Conservation (phyloP, 345 rosid genomes). For the Arabidopsis thaliana region TAIR10.1 NC_003076.8:25295501-25296000, state of each 20-base stretch:
- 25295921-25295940: conserved; percentile 5
- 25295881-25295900: conserved; percentile 71
- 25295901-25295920: conserved; percentile 26
- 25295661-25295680: conserved; percentile 5
- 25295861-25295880: conserved; percentile 70
- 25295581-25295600: conserved; percentile 69
- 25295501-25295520: conserved; percentile 74
- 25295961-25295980: conserved; percentile 6
- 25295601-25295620: conserved; percentile 79
- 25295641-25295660: conserved; percentile 66
- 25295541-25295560: conserved; percentile 82
- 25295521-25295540: conserved; percentile 69
- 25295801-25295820: conserved; percentile 80
- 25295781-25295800: conserved; percentile 64
- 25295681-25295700: background rate
- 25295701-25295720: conserved; percentile 1
- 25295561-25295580: conserved; percentile 76
- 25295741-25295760: conserved; percentile 77
- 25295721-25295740: conserved; percentile 53
- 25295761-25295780: conserved; percentile 86
- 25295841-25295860: conserved; percentile 73
- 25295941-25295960: conserved; percentile 4
- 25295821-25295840: conserved; percentile 62
- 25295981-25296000: conserved; percentile 3
- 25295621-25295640: conserved; percentile 81